Base-by-base conservation (phyloP, 2,329 filamentous ascomycete species). In the Cercospora berteroae region DNA sequence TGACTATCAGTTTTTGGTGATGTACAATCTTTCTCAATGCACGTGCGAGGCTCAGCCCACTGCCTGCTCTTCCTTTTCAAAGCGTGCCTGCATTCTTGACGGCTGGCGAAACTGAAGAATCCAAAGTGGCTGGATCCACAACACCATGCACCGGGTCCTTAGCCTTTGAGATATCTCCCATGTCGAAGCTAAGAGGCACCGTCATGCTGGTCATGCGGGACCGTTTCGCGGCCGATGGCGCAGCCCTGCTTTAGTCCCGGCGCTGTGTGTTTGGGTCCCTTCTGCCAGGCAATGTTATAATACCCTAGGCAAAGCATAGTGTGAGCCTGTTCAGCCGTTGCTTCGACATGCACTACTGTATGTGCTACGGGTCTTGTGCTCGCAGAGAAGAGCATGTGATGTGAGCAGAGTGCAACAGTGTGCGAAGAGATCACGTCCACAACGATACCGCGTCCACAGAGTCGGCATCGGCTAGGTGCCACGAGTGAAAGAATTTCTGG, bases 151-250 rank as follows among this genome's bases (percentile, higher is more conserved):
- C 60, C 63, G 33, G 64, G 57, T 63, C n/a, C 57, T 61, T 66
- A 68, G 70, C 67, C 29, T 58, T 65, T 64, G 65, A 31, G 27
- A 64, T 64, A 64, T 68, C 56, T 70, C 65, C 62, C 63, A 42
- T 63, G 60, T 62, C 52, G 64, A 68, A 69, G 68, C 66, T 70
- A 67, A 64, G 42, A 57, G 57, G 63, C 66, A 69, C 64, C 68
- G 63, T 60, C 63, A 65, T 58, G 48, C 62, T 67, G 66, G 68
- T 66, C 70, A 69, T 58, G 65, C 68, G 68, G 66, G 68, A 62
- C 70, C 63, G 60, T 66, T 68, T 62, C 60, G 60, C 63, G 64
- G 31, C 59, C 67, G 66, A 59, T 70, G 55, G 66, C 56, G 62
- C 56, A 68, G 60, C 57, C 64, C 36, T 66, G 48, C 31, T 64